Conservation (phyloP, 2,329 filamentous ascomycete species). For the Neonectria ditissima region DNA sequence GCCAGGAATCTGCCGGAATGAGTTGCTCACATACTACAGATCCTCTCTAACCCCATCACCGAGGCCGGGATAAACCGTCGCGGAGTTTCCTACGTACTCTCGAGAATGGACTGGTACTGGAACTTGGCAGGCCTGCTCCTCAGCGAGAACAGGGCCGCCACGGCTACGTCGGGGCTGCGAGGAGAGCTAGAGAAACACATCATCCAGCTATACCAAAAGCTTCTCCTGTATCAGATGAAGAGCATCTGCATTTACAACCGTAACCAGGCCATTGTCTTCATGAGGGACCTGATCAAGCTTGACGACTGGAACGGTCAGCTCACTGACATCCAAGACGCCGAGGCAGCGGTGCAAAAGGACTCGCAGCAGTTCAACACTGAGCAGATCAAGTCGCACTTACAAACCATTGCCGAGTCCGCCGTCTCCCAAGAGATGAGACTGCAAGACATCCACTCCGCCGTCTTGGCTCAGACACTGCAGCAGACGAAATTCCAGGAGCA, state of each 20-base stretch:
- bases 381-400: slow-evolving; percentile 19
- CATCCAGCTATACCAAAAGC: slow-evolving; percentile 51
- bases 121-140: slow-evolving; percentile 47
- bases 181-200: slow-evolving; percentile 45
- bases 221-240: slow-evolving; percentile 57
- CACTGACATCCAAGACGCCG: slow-evolving; percentile 43
- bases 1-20: background rate
- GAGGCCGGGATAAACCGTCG: slow-evolving; percentile 44
- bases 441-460: background rate
- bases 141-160: slow-evolving; percentile 29
- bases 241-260: slow-evolving; percentile 53
- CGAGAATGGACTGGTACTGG: slow-evolving; percentile 55
- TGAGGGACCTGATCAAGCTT: slow-evolving; percentile 46
- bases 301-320: slow-evolving; percentile 52
- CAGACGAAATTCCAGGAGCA: slow-evolving; percentile 5
- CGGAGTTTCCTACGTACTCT: slow-evolving; percentile 51
- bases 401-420: slow-evolving; percentile 9
- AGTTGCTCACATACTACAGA: slow-evolving; percentile 32
- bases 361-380: slow-evolving; percentile 28
- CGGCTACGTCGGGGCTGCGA: slow-evolving; percentile 31
- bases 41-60: slow-evolving; percentile 47
- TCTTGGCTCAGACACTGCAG: background rate
- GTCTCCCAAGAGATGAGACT: slow-evolving; percentile 1
- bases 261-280: slow-evolving; percentile 43
- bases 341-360: slow-evolving; percentile 33